Conservation (phyloP, 83 land plant species). For the Picea engelmannii region DNA sequence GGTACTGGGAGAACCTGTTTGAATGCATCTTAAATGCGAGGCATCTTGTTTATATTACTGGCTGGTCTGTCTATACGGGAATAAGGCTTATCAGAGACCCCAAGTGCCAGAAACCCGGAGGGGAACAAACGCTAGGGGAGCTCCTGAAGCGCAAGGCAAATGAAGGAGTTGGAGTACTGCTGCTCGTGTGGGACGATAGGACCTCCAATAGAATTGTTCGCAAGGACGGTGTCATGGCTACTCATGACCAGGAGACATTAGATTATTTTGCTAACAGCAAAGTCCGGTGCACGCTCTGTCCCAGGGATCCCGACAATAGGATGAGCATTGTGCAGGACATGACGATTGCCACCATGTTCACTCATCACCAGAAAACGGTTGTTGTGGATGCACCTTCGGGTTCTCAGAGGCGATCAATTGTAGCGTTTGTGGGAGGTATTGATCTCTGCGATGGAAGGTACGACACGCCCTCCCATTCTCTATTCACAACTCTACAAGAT, state of each 20-base stretch:
- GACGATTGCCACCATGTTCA: constrained; percentile 10
- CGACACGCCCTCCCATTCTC: constrained; percentile 65
- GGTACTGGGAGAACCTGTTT: too few species aligned
- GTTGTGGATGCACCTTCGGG: constrained; percentile 4
- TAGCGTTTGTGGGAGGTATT: constrained; percentile 76
- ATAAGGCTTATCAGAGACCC: too few species aligned
- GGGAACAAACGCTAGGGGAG: too few species aligned
- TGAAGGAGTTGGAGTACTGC: constrained; percentile 70
- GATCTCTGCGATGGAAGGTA: too few species aligned
- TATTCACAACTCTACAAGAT: constrained; percentile 44
- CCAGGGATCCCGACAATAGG: constrained; percentile 17
- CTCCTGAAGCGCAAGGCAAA: too few species aligned
- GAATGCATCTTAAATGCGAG: too few species aligned
- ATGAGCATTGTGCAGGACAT: constrained; percentile 12
- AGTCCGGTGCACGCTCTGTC: constrained; percentile 10
- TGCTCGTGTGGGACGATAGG: constrained; percentile 90
- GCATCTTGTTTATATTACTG: too few species aligned
- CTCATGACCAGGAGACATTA: constrained; percentile 17
- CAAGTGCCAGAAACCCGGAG: too few species aligned
- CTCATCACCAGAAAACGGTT: constrained; percentile 8
- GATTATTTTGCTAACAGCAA: background rate
- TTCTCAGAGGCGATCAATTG: constrained; percentile 29
- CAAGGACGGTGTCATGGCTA: constrained; percentile 76
- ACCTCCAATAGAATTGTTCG: constrained; percentile 55
- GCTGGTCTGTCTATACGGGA: too few species aligned